Percentiles rank a stretch among this genome's conserved stretches.
Evolutionary conservation across 805 yeast genomes (phyloP).

Genomic region (Starmera quercuum): DNA sequence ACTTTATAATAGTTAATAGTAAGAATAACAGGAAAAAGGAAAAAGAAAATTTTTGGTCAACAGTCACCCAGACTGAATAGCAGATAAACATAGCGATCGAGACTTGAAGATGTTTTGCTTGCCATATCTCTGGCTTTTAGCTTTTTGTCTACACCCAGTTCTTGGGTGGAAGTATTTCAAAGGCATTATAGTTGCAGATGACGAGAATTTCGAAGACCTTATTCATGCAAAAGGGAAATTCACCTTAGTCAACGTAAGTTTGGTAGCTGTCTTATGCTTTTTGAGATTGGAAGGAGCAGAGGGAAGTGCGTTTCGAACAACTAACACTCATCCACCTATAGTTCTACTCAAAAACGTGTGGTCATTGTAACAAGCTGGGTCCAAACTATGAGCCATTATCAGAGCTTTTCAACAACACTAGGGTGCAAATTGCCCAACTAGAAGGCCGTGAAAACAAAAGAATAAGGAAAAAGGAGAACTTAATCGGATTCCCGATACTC

Average conservation of each 20-base stretch:
- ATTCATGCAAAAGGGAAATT: conserved; percentile 12
- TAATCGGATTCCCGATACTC: conserved; percentile 41
- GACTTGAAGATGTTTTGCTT: neutral
- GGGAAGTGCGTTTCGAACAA: too few relatives aligned
- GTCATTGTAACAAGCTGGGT: conserved; percentile 36
- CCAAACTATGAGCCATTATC: conserved; percentile 39
- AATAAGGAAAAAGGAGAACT: conserved; percentile 30
- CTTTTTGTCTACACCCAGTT: neutral
- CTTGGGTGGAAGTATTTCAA: conserved; percentile 5
- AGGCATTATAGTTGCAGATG: conserved; percentile 16
- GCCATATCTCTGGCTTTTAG: neutral
- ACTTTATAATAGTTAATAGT: too few relatives aligned
- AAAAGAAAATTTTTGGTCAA: neutral
- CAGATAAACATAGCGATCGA: neutral
- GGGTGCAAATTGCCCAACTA: conserved; percentile 27
- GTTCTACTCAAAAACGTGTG: conserved; percentile 38
- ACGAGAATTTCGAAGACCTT: conserved; percentile 12
- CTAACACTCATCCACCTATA: too few relatives aligned
- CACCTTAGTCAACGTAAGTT: conserved; percentile 12
- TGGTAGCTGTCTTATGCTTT: neutral
- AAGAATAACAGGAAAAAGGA: neutral
- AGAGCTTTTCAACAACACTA: conserved; percentile 31
- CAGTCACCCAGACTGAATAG: neutral
- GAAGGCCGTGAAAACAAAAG: conserved; percentile 26
- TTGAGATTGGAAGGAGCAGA: too few relatives aligned